A percentile compares a stretch with the other conserved stretches of the same genome.
These are phyloP conservation scores for carrot (Daucus carota) DNA, from an alignment of 129 eudicot species.

Conservation along the genomic window DH1_v3.0 NC_030386.2:30015501-30016000, in stretches of 20 bases:
- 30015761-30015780: not conserved
- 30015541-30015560: not conserved
- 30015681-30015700: not conserved
- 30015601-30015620: not conserved
- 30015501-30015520: not conserved
- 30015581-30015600: not conserved
- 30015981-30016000: not conserved
- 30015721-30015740: not conserved
- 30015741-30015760: not conserved
- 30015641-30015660: not conserved
- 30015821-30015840: no score
- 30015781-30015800: not conserved
- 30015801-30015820: no score
- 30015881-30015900: not conserved
- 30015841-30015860: not conserved
- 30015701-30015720: not conserved
- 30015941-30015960: not conserved
- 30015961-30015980: not conserved
- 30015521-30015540: not conserved
- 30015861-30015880: not conserved
- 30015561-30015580: not conserved
- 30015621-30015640: not conserved
- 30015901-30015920: not conserved
- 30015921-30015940: not conserved
- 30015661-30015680: no score